Evolutionary conservation across 2,329 filamentous ascomycete genomes (phyloP), one percentile per base, ranked within the genome.

Genomic region (Epichloe scottii): DNA sequence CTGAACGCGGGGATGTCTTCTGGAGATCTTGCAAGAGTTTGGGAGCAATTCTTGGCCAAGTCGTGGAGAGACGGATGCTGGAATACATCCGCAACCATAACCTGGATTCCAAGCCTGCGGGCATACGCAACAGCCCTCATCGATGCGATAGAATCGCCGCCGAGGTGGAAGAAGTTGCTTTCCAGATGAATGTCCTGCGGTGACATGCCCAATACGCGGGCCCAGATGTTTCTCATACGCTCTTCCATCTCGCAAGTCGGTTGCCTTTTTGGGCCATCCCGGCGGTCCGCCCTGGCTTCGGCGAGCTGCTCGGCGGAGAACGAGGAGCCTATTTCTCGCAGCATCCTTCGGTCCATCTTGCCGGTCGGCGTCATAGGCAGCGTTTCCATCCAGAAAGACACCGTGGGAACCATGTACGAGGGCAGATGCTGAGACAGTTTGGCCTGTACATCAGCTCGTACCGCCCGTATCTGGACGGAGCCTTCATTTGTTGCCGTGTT

Each of bases 161-260:
- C 35, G 12, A 37, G 35, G 11, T 37, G 51, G 44, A 66, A 57
- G 51, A 66, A 66, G 51, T 53, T 58, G 41, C 61, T 57, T 4
- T 44, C 44, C 1, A 17, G 30, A 1, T 43, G 43, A 23, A 53
- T 50, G 1, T 14, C 17, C 5, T 23, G 52, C 15, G 5, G 17
- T 0, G 58, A 50, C 1, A 73, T 60, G 2, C 55, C 58, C 17
- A 77, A 60, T 2, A 74, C 65, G 3, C 63, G 62, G 19, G 51
- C 44, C 67, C 48, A 53, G 3, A 53, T 21, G 2, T 19, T 3
- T 30, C 17, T 17, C 43, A 45, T 26, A 1, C 14, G 6, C 14
- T 3, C 19, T 15, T 51, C 43, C 15, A 30, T 44, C 19, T 21
- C 2, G 14, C 50, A 26, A 23, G 38, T 23, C 19, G 30, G 26